Evolutionary conservation across 371 early-diverging fungal genomes (phyloP), one percentile per base, ranked within the genome.

Genomic region (Basidiobolus meristosporus): DNA sequence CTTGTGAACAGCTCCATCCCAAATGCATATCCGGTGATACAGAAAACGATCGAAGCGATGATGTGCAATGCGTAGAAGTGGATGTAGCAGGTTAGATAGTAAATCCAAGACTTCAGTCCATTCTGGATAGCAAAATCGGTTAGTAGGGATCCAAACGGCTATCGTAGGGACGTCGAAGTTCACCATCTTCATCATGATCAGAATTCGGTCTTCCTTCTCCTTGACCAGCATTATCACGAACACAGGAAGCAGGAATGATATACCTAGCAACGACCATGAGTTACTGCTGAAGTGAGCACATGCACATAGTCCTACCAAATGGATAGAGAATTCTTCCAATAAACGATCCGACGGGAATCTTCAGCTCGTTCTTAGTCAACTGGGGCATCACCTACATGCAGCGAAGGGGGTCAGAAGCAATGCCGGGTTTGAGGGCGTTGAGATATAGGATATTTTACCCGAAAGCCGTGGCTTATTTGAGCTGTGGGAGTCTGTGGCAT

Each of bases 131-230:
- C 3, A 26, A 26, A 26, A 9, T 9, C 26, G 26, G 9, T 26
- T 26, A 26, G 26, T 26, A 5, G 26, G 26, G 9, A 26, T 26
- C 26, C n/a, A n/a, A 26, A 40, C 18, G 19, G 3, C 26, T 7
- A 26, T 32, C n/a, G 16, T 11, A 16, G 22, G 43, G 56, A 59
- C 9, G 26, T 9, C 9, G 9, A 26, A 26, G 9, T 3, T 26
- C 3, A 26, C 26, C 79, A 79, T 77, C 46, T 54, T 48, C 77
- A 79, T 76, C 77, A 79, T 79, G 34, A 73, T 56, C 16, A 71
- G 43, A 28, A 79, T 70, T 11, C 75, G 51, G 14, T 69, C 68
- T 44, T 79, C 80, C 51, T 79, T 77, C 46, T 77, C 77, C 43
- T 65, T 63, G 31, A 78, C 79, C 3, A 80, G 48, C 16, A 55